Evolutionary conservation across 495 filamentous ascomycete genomes (phyloP).

Genomic region (Penicillium herquei): DNA sequence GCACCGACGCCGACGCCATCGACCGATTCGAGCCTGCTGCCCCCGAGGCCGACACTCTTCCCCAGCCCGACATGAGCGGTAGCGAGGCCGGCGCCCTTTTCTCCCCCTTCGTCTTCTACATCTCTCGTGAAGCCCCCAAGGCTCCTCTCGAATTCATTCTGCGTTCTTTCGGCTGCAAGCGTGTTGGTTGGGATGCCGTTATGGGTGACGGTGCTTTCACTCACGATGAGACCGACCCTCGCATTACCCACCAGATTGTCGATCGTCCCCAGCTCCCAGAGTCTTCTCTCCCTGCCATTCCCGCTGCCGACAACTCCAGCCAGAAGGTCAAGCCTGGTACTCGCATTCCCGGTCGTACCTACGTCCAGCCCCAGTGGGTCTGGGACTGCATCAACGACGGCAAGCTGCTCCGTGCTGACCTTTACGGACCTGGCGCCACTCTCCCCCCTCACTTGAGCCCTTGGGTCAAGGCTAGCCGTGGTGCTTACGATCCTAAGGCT

Average conservation of each 20-base stretch:
- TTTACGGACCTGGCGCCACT: conserved; percentile 85
- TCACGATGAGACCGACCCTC: conserved; percentile 76
- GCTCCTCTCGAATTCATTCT: conserved; percentile 92
- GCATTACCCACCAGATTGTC: conserved; percentile 94
- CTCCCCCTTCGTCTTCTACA: conserved; percentile 81
- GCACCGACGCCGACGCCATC: conserved; percentile 67
- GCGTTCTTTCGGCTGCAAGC: conserved; percentile 91
- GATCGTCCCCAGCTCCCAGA: conserved; percentile 77
- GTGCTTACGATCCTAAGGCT: conserved; percentile 83
- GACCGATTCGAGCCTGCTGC: conserved; percentile 84
- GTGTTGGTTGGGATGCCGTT: conserved; percentile 88
- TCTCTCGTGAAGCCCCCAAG: conserved; percentile 90
- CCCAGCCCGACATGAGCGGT: conserved; percentile 68
- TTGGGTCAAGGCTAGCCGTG: conserved; percentile 83
- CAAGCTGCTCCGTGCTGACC: conserved; percentile 78
- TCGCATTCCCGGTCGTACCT: conserved; percentile 82
- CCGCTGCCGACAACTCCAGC: conserved; percentile 52
- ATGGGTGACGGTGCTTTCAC: conserved; percentile 92
- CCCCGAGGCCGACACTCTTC: conserved; percentile 77
- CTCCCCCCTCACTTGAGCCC: conserved; percentile 94
- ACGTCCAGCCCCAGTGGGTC: conserved; percentile 96
- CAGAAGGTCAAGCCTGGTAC: conserved; percentile 50
- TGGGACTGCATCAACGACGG: conserved; percentile 95
- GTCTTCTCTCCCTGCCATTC: conserved; percentile 54
- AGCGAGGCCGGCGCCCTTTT: conserved; percentile 66